These are phyloP conservation scores for Tuber indicum DNA, from an alignment of 495 filamentous ascomycete species.

Conservation along the genomic window DNA sequence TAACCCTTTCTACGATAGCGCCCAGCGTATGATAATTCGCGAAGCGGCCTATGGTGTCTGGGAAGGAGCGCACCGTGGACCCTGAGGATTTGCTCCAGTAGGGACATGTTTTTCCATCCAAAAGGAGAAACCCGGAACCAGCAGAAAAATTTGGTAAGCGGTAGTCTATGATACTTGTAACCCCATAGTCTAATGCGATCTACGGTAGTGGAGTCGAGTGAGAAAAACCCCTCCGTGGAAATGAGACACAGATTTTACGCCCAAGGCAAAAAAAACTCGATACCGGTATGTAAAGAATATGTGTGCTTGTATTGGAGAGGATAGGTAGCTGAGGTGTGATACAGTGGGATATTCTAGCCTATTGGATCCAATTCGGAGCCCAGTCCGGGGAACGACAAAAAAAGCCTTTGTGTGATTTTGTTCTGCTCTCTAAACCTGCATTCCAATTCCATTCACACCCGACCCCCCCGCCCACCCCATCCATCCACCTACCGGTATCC, in stretches of 20 bases:
- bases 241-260: not conserved
- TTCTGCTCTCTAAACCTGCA: not conserved
- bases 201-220: not conserved
- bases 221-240: not conserved
- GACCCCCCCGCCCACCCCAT: not conserved
- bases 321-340: not conserved
- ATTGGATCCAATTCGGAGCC: not conserved
- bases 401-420: not conserved
- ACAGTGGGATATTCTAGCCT: not conserved
- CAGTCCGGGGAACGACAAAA: not conserved
- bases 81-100: not conserved
- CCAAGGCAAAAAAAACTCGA: not conserved
- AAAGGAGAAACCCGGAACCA: not conserved
- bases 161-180: not conserved
- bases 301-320: not conserved
- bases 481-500: not conserved
- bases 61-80: not conserved
- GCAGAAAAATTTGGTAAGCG: not conserved
- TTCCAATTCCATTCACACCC: not conserved
- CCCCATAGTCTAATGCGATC: not conserved
- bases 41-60: not conserved
- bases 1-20: not conserved
- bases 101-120: not conserved
- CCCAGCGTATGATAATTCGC: not conserved
- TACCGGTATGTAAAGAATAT: not conserved